Evolutionary conservation across 2,329 filamentous ascomycete genomes (phyloP), one percentile per base, ranked within the genome.

Genomic region (Fusarium tricinctum): DNA sequence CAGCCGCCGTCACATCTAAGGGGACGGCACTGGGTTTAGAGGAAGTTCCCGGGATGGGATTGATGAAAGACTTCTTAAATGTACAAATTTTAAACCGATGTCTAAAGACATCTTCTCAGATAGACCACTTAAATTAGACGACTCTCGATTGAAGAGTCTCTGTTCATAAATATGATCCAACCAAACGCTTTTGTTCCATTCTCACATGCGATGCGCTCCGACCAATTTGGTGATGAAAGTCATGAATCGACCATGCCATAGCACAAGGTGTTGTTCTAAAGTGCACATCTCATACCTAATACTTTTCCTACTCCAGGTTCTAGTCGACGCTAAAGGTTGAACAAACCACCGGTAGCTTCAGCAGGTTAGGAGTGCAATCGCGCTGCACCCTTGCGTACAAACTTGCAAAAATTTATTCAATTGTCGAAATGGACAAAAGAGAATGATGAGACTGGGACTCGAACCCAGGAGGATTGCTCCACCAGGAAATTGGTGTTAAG

Each of bases 391-490:
- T 7, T 1, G 5, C 8, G 7, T 19, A 9, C 6, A n/a, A 13
- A 48, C 22, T 5, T 1, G 38, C 38, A 58, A 51, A 58, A 58
- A 23, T 8, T 8, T 1, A 14, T 12, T 2, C 0, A 5, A 8
- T 17, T 8, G 8, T 26, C 7, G 3, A 6, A 30, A 22, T 6
- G 1, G 26, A 17, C 23, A 64, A 64, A 64, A 64, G 30, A n/a
- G 1, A 23, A 58, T 64, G 61, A 64, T 64, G 61, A 64, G 61
- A 64, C 61, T 64, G 61, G 61, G 61, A 64, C 61, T 64, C 61
- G 61, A 64, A 64, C 59, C 61, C 61, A 64, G 61, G 61, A 64
- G 61, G 61, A 64, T 64, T 64, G 61, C 61, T 64, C 61, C 61
- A 64, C 58, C 61, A 64, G 61, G 61, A 64, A 64, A 65, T 59